Base-by-base conservation (phyloP, 108 stramenopile genomes). In the Chaetoceros muelleri region DNA sequence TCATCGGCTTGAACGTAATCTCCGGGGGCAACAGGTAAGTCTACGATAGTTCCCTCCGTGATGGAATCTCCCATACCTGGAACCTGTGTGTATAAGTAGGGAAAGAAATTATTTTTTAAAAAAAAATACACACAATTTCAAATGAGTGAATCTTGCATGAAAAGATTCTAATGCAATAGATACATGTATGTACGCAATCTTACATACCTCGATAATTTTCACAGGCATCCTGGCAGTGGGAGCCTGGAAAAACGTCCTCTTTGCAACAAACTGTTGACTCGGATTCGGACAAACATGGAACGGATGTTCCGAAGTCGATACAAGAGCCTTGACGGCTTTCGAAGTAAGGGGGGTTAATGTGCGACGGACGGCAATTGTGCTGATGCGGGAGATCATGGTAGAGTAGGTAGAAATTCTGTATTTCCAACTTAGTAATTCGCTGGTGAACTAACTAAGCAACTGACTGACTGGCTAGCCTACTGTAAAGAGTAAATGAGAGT, bases 1-100 rank as follows among this genome's bases (percentile, higher is more conserved):
- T 91, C 85, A 47, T 88, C 84, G 28, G 75, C 65, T 24, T 80
- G 58, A 28, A 94, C 79, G 45, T 74, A 81, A 46, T 84, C 88
- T 18, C 94, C 88, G 7, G 84, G 81, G 2, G 86, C 89, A 34
- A 87, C 81, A 26, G 92, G 86, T 40, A 96, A 83, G 61, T 96
- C 87, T 16, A 96, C 94, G 44, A 99, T 80, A n/a, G 93, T 93
- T 19, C 95, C 98, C 60, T 95, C 94, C 10, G 96, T 94, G 71
- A 99, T 99, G 61, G 93, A 95, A 67, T 99, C 98, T 46, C 89
- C 89, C 85, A 91, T 87, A 46, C 85, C 83, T 44, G 89, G 89
- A 17, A 91, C 84, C 84, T 86, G 48, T 17, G 17, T 30, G 19
- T 31, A 5, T 34, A 24, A 24, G 17, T 40, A 52, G 18, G 49